These are phyloP conservation scores for Lactarius indigo DNA, from an alignment of 768 basidiomycete genomes.

Conservation along the genomic window DNA sequence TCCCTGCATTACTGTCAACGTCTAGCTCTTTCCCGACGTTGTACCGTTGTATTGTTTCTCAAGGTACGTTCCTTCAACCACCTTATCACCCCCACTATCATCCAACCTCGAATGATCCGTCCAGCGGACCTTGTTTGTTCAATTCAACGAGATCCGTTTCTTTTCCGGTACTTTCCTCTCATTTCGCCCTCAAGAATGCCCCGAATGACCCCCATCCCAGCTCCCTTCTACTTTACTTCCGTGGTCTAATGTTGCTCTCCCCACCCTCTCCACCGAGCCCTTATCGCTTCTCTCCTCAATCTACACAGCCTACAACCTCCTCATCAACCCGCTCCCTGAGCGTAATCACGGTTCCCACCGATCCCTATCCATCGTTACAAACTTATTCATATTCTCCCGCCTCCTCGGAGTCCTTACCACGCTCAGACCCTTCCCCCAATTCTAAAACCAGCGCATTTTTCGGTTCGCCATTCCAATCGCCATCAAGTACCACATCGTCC, in stretches of 20 bases:
- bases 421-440: constrained; percentile 7
- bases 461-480: constrained; percentile 12
- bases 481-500: constrained; percentile 6
- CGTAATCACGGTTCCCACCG: constrained; percentile 1
- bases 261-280: constrained; percentile 17
- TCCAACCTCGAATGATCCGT: neutral
- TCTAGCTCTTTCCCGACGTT: neutral
- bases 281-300: constrained; percentile 16
- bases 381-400: constrained; percentile 12
- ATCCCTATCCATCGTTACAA: constrained; percentile 5
- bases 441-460: constrained; percentile 26
- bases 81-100: neutral
- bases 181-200: neutral
- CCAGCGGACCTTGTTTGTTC: neutral
- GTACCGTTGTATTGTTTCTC: constrained; percentile 8
- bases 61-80: constrained; percentile 1
- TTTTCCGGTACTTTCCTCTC: neutral
- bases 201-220: neutral
- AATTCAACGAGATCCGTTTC: neutral
- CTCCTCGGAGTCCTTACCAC: constrained; percentile 6
- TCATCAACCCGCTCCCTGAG: constrained; percentile 14
- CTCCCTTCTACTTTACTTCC: constrained; percentile 1
- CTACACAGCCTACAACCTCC: neutral
- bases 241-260: constrained; percentile 22
- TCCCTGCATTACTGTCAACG: neutral